Evolutionary conservation across 345 rosid genomes (phyloP).

Genomic region (Gossypium thurberi): DNA sequence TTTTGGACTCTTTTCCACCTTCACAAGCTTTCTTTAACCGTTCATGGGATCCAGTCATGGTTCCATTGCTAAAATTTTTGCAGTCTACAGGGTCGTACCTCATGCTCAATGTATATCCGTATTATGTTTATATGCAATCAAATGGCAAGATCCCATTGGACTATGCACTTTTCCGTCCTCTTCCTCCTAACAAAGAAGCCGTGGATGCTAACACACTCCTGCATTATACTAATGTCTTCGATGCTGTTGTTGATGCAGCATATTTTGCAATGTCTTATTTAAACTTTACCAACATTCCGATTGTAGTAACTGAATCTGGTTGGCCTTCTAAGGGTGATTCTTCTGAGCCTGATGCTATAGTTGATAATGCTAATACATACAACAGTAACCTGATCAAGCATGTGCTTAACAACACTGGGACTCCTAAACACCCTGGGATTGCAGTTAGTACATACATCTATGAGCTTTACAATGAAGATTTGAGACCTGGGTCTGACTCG

Average conservation of each 20-base stretch:
- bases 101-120: slow-evolving; percentile 92
- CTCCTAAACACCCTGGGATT: slow-evolving; percentile 82
- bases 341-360: slow-evolving; percentile 63
- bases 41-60: slow-evolving; percentile 82
- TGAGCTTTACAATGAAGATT: slow-evolving; percentile 93
- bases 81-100: slow-evolving; percentile 70
- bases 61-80: slow-evolving; percentile 78
- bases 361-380: slow-evolving; percentile 84
- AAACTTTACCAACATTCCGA: slow-evolving; percentile 72
- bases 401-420: slow-evolving; percentile 79
- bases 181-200: slow-evolving; percentile 89
- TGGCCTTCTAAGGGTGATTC: slow-evolving; percentile 95
- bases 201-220: slow-evolving; percentile 91
- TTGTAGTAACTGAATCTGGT: slow-evolving; percentile 81
- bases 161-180: slow-evolving; percentile 88
- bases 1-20: slow-evolving; percentile 95
- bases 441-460: slow-evolving; percentile 78
- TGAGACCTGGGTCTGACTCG: slow-evolving; percentile 57
- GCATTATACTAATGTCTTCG: slow-evolving; percentile 90
- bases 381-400: slow-evolving; percentile 92
- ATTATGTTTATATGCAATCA: slow-evolving; percentile 78
- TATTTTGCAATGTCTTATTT: slow-evolving; percentile 81
- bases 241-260: slow-evolving; percentile 90
- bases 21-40: slow-evolving; percentile 98
- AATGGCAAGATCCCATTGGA: slow-evolving; percentile 77